phyloP scores from a whole-genome alignment of 148 eudicot genomes.

The Amaranthus hypochondriacus region DNA sequence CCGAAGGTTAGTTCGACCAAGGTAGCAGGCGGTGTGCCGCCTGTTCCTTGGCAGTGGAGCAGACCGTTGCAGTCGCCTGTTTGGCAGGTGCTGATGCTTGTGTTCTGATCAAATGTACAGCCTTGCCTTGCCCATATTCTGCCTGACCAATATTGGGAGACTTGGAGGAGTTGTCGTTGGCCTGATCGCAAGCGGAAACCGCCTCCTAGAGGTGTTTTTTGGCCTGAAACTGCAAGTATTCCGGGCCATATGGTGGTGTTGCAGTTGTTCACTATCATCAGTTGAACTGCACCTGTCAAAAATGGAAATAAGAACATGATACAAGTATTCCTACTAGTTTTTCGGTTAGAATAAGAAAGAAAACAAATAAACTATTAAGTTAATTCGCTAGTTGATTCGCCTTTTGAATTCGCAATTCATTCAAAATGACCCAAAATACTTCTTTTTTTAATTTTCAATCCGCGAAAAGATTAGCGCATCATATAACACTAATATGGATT shows the following conservation, averaged over 20 bases:
- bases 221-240: constrained; percentile 46
- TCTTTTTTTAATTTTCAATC: too few relatives aligned
- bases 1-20: constrained; percentile 67
- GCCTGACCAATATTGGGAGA: constrained; percentile 62
- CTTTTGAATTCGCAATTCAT: too few relatives aligned
- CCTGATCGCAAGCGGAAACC: constrained; percentile 46
- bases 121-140: constrained; percentile 68
- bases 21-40: constrained; percentile 58
- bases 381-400: too few relatives aligned
- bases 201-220: constrained; percentile 48
- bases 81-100: constrained; percentile 35
- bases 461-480: too few relatives aligned
- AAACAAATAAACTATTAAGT: too few relatives aligned
- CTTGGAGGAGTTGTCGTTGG: constrained; percentile 26
- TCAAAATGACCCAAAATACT: too few relatives aligned
- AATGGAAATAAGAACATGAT: not conserved
- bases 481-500: too few relatives aligned
- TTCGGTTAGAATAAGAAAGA: too few relatives aligned
- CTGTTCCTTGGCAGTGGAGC: constrained; percentile 43
- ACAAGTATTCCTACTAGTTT: too few relatives aligned
- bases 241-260: constrained; percentile 63
- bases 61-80: constrained; percentile 68
- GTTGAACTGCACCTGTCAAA: constrained; percentile 49
- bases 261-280: constrained; percentile 60
- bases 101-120: constrained; percentile 38